Evolutionary conservation across 345 rosid species (phyloP).

Genomic region (Eucalyptus rudis): DNA sequence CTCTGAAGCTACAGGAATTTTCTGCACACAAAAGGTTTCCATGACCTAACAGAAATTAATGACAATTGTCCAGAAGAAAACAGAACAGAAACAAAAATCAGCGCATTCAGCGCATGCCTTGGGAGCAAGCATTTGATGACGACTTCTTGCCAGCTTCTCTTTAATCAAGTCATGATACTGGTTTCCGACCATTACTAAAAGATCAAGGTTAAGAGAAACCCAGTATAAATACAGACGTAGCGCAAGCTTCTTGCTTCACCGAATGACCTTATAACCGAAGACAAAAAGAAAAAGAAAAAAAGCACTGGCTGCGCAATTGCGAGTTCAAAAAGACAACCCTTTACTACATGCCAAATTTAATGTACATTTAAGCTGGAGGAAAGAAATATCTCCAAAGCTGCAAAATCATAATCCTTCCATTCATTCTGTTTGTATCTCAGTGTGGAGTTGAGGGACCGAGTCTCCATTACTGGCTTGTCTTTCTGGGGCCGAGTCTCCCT

Average conservation of each 20-base stretch:
- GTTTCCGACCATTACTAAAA: not conserved
- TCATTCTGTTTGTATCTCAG: not conserved
- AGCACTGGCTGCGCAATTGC: not conserved
- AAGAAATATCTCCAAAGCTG: not conserved
- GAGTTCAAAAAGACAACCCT: not conserved
- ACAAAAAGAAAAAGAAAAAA: not conserved
- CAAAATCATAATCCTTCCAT: not conserved
- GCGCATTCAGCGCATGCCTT: not conserved
- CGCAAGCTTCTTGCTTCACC: not conserved
- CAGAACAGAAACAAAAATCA: not conserved
- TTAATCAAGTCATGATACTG: not conserved
- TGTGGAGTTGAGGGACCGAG: not conserved
- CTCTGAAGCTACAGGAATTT: not conserved
- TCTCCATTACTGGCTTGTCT: not conserved
- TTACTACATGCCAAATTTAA: not conserved
- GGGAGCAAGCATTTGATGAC: not conserved
- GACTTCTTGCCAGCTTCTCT: not conserved
- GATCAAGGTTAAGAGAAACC: not conserved
- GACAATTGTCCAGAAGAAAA: not conserved
- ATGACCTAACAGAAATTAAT: not conserved
- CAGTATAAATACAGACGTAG: not conserved
- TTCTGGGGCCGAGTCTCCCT: not conserved
- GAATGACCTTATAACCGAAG: not conserved
- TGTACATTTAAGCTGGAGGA: constrained; percentile 1
- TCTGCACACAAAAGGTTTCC: not conserved